A percentile compares a stretch with the other conserved stretches of the same genome.
Conservation (phyloP, 2,329 filamentous ascomycete genomes). For the Cercospora sp. region DNA sequence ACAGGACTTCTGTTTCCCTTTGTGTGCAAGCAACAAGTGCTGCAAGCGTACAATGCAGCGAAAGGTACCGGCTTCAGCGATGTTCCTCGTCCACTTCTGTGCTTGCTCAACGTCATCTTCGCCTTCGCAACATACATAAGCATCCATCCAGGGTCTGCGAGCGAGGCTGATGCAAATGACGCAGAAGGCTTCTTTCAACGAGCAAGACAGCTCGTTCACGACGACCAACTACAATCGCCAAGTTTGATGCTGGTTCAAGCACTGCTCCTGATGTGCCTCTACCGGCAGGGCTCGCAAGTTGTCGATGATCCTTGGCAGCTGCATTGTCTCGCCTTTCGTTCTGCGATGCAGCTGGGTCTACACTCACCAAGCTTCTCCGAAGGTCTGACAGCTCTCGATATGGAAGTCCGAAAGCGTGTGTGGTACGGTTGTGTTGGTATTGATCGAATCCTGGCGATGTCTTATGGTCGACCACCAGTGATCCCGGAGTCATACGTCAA, state of each 20-base stretch:
- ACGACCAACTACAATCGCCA: neutral
- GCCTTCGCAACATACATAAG: slow-evolving; percentile 13
- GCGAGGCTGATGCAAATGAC: neutral
- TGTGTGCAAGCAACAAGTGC: slow-evolving; percentile 7
- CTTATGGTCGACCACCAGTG: no score
- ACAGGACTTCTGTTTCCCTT: slow-evolving; percentile 8
- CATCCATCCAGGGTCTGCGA: neutral
- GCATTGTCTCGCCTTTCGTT: slow-evolving; percentile 7
- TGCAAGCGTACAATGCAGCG: neutral
- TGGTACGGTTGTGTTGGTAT: no score
- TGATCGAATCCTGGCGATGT: no score
- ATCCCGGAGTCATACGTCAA: no score
- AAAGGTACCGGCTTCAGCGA: neutral
- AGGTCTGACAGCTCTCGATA: neutral
- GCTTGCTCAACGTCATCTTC: slow-evolving; percentile 9
- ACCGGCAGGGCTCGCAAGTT: slow-evolving; percentile 3
- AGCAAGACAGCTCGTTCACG: neutral
- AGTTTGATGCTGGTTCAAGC: slow-evolving; percentile 3
- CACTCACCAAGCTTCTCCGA: neutral
- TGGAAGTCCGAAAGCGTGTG: no score
- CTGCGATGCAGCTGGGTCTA: slow-evolving; percentile 7
- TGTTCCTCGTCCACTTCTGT: neutral
- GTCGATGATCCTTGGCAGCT: slow-evolving; percentile 3
- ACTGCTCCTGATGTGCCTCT: slow-evolving; percentile 8
- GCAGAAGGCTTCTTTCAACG: slow-evolving; percentile 6